phyloP scores from a whole-genome alignment of 2,329 filamentous ascomycete genomes.

The Neurospora crassa region DNA sequence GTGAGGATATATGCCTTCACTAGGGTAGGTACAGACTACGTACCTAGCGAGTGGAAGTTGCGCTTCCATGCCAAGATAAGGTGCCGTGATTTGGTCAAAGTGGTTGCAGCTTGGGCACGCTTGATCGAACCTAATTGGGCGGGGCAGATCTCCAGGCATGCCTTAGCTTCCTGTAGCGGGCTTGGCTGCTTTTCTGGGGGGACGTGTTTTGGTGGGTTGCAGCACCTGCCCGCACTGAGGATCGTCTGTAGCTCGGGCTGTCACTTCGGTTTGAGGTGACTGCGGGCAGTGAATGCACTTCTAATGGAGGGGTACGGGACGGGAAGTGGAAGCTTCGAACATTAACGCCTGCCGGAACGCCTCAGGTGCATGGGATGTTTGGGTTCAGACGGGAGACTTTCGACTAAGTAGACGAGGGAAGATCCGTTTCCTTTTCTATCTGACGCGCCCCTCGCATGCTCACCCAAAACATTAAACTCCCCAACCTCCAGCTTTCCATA shows the following conservation, averaged over 20 bases:
- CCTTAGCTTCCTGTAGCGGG: not conserved
- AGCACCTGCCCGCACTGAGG: not conserved
- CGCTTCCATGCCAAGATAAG: not conserved
- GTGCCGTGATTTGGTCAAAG: not conserved
- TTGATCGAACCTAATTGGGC: not conserved
- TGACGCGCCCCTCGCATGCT: not conserved
- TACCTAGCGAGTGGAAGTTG: not conserved
- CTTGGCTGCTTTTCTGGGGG: not conserved
- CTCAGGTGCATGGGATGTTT: not conserved
- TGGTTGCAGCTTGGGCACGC: not conserved
- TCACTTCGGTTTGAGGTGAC: not conserved
- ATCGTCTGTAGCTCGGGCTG: not conserved
- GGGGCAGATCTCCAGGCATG: not conserved
- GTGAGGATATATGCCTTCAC: not conserved
- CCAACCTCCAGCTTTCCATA: not conserved
- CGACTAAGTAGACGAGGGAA: not conserved
- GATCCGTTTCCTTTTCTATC: not conserved
- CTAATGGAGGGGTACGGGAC: not conserved
- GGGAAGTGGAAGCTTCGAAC: not conserved
- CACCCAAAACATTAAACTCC: not conserved
- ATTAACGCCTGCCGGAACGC: not conserved
- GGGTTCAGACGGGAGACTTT: not conserved
- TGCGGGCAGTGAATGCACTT: not conserved
- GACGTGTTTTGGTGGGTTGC: not conserved
- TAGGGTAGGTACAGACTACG: too few species aligned